Conservation (phyloP, 192 early-diverging fungal genomes). For the Coemansia sp. region DNA sequence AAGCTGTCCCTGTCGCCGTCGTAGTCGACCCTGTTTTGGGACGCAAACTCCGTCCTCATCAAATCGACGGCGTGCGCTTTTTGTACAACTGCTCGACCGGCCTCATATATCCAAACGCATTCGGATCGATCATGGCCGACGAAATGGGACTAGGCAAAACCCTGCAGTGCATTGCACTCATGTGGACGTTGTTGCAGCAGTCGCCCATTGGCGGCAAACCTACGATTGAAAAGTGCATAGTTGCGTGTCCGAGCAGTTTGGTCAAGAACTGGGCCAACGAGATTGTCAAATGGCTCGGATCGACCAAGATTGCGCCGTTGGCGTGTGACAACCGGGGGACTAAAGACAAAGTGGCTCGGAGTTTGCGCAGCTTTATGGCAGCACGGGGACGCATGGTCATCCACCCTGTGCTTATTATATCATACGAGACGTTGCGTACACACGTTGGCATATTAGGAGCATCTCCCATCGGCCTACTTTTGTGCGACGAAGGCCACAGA, state of each 20-base stretch:
- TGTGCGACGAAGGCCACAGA: slow-evolving; percentile 98
- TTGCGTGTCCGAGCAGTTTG: slow-evolving; percentile 92
- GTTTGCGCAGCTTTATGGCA: slow-evolving; percentile 76
- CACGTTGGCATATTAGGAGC: slow-evolving; percentile 75
- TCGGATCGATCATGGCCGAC: slow-evolving; percentile 99
- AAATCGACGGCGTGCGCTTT: slow-evolving; percentile 95
- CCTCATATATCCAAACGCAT: slow-evolving; percentile 65
- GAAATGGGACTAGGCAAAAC: slow-evolving; percentile 94
- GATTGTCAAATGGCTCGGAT: slow-evolving; percentile 92
- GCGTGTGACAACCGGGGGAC: slow-evolving; percentile 87
- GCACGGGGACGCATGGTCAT: slow-evolving; percentile 83
- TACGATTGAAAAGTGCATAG: slow-evolving; percentile 94
- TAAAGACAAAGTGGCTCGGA: slow-evolving; percentile 76
- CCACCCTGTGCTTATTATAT: slow-evolving; percentile 94
- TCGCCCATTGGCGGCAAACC: slow-evolving; percentile 84
- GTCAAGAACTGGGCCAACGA: slow-evolving; percentile 99
- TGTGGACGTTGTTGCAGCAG: slow-evolving; percentile 97
- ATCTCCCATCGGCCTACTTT: slow-evolving; percentile 83
- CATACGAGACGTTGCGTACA: slow-evolving; percentile 91
- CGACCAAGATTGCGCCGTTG: slow-evolving; percentile 74
- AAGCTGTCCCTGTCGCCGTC: slow-evolving; percentile 58
- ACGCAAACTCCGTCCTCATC: slow-evolving; percentile 88
- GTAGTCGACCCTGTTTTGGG: slow-evolving; percentile 86
- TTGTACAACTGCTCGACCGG: slow-evolving; percentile 94
- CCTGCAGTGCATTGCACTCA: slow-evolving; percentile 85